Evolutionary conservation across 257 asterid species (phyloP).

Genomic region (Capsicum baccatum): DNA sequence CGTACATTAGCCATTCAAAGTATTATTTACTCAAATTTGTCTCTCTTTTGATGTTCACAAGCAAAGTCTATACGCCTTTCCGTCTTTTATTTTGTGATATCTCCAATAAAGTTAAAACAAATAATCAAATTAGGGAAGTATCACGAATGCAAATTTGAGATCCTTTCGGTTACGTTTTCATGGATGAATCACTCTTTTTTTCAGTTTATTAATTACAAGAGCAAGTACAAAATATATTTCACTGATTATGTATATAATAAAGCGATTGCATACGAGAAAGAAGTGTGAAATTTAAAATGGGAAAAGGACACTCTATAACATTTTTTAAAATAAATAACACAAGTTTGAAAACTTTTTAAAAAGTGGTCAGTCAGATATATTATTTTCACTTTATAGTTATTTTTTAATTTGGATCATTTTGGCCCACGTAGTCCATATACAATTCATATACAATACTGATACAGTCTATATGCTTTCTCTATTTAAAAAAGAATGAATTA

Average conservation of each 20-base stretch:
- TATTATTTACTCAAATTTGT: neutral
- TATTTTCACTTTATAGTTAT: no score
- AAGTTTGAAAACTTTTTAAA: no score
- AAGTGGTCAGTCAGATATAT: no score
- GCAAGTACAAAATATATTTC: neutral
- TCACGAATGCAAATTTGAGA: neutral
- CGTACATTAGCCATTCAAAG: neutral
- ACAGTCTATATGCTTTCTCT: no score
- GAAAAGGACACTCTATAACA: no score
- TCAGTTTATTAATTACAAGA: neutral
- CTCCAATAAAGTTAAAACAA: neutral
- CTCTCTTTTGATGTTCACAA: neutral
- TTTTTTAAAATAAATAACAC: no score
- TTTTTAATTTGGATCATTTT: no score
- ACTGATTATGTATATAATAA: neutral
- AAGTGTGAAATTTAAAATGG: no score
- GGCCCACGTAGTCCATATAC: no score
- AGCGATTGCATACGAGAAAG: no score
- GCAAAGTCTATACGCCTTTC: neutral
- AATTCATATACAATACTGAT: no score
- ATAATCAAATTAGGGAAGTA: neutral
- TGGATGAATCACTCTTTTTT: neutral
- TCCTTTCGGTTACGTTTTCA: neutral
- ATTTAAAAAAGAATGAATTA: no score
- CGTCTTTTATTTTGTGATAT: neutral